Evolutionary conservation across 306 rosid species (phyloP).

Genomic region (Psophocarpus tetragonolobus): DNA sequence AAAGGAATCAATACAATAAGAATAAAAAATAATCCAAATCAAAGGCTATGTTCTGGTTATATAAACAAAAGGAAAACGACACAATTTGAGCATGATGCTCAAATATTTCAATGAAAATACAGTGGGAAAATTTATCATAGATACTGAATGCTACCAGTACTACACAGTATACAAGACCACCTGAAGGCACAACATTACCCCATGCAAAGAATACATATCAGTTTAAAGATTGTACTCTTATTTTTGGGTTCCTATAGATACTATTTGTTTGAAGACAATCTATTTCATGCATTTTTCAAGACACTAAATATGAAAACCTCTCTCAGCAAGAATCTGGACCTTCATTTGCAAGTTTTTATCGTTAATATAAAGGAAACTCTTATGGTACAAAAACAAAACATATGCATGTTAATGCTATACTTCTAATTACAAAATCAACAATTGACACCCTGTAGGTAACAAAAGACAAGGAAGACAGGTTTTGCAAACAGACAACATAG

Average conservation of each 20-base stretch:
- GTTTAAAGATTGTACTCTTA: not conserved
- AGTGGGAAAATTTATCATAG: not conserved
- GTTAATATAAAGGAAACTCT: not conserved
- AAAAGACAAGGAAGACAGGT: not conserved
- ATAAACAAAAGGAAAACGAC: not conserved
- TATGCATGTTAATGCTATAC: not conserved
- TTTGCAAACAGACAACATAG: not conserved
- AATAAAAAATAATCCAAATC: conserved; percentile 9
- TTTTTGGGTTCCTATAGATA: not conserved
- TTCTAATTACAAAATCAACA: not conserved
- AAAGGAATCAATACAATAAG: conserved; percentile 18
- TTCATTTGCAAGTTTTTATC: not conserved
- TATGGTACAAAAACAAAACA: not conserved
- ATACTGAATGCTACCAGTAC: not conserved
- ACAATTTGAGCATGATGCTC: not conserved
- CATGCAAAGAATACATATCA: not conserved
- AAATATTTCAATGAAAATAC: not conserved
- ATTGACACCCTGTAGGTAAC: not conserved
- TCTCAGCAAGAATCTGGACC: no score
- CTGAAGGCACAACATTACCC: not conserved
- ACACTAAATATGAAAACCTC: not conserved
- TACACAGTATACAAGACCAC: not conserved
- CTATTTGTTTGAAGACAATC: not conserved
- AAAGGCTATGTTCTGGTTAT: not conserved
- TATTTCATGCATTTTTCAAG: not conserved